Percentiles rank a stretch among this genome's conserved stretches.
phyloP scores from a whole-genome alignment of 176 grass and related monocot species.

The Pontederia paniculata region DNA sequence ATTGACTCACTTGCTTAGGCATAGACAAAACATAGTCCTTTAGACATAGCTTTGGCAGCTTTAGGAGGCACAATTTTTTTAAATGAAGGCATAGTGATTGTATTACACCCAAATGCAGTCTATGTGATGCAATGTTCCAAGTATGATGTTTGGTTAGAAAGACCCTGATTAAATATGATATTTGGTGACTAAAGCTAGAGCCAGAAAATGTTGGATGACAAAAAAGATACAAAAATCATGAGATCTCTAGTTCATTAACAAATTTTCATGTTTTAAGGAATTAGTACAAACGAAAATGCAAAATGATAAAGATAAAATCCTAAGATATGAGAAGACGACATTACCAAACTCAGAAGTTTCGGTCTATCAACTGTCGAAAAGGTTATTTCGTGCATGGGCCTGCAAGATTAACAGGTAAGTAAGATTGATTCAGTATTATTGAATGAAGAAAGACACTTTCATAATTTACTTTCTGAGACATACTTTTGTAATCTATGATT shows the following conservation, averaged over 20 bases:
- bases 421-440: constrained; percentile 2
- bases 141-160: no score
- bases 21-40: no score
- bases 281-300: background rate
- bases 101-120: no score
- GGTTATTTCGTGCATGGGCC: constrained; percentile 99
- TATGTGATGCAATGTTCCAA: no score
- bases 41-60: no score
- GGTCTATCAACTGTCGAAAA: constrained; percentile 94
- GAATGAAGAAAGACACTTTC: no score
- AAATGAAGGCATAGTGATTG: background rate
- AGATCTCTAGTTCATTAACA: no score
- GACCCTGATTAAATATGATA: background rate
- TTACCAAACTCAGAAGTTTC: constrained; percentile 98
- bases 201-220: no score
- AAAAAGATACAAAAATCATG: no score
- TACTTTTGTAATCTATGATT: no score
- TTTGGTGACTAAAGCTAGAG: background rate
- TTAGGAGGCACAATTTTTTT: background rate
- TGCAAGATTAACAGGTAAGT: constrained; percentile 35
- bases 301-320: background rate
- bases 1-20: no score
- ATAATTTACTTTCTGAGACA: no score
- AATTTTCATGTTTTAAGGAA: background rate
- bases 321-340: constrained; percentile 16